These are phyloP conservation scores for Malus hybrid DNA, from an alignment of 331 rosid genomes.

Conservation along the genomic window DNA sequence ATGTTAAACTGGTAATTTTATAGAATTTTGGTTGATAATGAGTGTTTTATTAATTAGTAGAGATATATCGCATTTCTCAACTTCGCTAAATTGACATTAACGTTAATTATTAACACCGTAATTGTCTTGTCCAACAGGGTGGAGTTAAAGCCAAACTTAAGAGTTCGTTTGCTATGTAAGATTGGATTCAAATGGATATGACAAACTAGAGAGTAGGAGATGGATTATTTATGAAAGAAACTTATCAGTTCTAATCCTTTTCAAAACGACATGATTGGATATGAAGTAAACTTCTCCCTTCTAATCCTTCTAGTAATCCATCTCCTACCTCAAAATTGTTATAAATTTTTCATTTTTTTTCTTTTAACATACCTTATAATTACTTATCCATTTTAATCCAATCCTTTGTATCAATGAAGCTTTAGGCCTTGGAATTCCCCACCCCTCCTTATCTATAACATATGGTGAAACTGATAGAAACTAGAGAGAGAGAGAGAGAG, in stretches of 20 bases:
- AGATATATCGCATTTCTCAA: too few species aligned
- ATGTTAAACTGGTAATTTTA: too few species aligned
- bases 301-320: not conserved
- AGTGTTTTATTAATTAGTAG: too few species aligned
- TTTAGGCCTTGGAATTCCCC: not conserved
- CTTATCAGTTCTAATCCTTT: too few species aligned
- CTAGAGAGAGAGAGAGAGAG: too few species aligned
- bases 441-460: too few species aligned
- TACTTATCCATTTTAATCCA: not conserved
- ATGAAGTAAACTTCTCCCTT: not conserved
- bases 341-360: not conserved
- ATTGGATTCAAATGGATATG: not conserved
- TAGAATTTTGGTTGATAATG: too few species aligned
- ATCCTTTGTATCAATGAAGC: not conserved
- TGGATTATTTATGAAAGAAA: too few species aligned
- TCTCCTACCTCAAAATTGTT: not conserved
- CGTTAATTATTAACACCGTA: too few species aligned
- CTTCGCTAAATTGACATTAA: too few species aligned
- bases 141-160: not conserved
- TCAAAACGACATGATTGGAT: not conserved
- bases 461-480: too few species aligned
- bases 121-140: not conserved
- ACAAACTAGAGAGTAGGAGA: not conserved
- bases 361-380: too few species aligned
- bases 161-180: not conserved